phyloP scores from a whole-genome alignment of 495 filamentous ascomycete genomes.

The Tricharina praecox region DNA sequence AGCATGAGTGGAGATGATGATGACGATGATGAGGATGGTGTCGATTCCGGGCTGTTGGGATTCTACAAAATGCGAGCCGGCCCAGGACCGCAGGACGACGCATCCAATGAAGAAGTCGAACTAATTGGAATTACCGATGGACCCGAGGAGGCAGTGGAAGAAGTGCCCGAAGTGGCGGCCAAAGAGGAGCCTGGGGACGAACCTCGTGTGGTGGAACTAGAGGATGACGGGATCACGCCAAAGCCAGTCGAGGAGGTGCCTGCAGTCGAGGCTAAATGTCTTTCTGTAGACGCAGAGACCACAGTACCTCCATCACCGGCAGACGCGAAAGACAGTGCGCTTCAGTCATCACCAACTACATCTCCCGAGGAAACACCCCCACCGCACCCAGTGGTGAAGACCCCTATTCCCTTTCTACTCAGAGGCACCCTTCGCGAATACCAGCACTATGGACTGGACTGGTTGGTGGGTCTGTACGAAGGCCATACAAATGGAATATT shows the following conservation, averaged over 20 bases:
- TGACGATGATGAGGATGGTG: constrained; percentile 30
- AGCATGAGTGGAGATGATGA: constrained; percentile 38
- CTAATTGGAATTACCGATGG: not conserved
- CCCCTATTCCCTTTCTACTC: constrained; percentile 71
- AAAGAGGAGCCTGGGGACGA: constrained; percentile 24
- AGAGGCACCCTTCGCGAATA: constrained; percentile 89
- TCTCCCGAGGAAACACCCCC: constrained; percentile 28
- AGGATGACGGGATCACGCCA: constrained; percentile 35
- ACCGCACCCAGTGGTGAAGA: constrained; percentile 35
- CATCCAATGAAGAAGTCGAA: not conserved
- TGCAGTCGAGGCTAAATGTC: constrained; percentile 12
- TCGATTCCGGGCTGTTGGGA: constrained; percentile 43
- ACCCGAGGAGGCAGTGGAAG: constrained; percentile 14
- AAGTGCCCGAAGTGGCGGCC: constrained; percentile 1
- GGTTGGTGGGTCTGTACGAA: constrained; percentile 84
- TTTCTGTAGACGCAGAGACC: constrained; percentile 20
- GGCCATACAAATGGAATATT: constrained; percentile 91
- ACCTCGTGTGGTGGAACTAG: constrained; percentile 28
- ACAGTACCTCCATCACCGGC: constrained; percentile 20
- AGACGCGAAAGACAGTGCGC: constrained; percentile 20
- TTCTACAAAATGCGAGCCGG: constrained; percentile 35
- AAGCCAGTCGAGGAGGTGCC: constrained; percentile 24
- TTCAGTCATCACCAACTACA: constrained; percentile 27
- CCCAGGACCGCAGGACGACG: constrained; percentile 6
- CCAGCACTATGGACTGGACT: constrained; percentile 89